A percentile compares a stretch with the other conserved stretches of the same genome.
Conservation (phyloP, 257 asterid species). For the Cinchona pubescens region DNA sequence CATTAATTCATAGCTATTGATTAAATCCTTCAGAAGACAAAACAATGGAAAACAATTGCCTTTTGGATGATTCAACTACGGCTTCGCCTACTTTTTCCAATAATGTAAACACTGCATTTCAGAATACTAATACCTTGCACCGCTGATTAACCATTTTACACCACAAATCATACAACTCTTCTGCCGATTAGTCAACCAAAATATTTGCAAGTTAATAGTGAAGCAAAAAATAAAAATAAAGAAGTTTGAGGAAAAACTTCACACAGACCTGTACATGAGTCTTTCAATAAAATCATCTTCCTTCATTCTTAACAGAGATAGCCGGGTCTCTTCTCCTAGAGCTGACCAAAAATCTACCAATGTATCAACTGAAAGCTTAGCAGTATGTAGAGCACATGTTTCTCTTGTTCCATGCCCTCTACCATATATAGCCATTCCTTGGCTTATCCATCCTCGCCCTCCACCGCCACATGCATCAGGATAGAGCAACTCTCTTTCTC, state of each 20-base stretch:
- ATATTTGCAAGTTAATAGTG: neutral
- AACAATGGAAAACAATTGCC: neutral
- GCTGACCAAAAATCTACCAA: constrained; percentile 99
- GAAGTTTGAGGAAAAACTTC: neutral
- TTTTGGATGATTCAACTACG: neutral
- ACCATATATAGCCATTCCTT: constrained; percentile 76
- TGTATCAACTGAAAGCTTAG: constrained; percentile 91
- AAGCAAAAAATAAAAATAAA: neutral
- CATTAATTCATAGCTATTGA: neutral
- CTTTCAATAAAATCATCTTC: constrained; percentile 97
- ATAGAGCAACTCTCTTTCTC: constrained; percentile 87
- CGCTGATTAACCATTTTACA: neutral
- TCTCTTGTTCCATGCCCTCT: constrained; percentile 93
- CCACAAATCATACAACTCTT: neutral
- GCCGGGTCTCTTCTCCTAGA: constrained; percentile 93
- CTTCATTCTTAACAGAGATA: constrained; percentile 89
- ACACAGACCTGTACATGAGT: constrained; percentile 81
- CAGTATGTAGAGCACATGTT: constrained; percentile 98
- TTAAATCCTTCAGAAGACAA: neutral
- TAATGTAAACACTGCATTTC: neutral
- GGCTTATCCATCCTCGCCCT: constrained; percentile 99
- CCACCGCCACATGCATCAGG: constrained; percentile 99
- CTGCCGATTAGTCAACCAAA: neutral
- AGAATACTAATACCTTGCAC: neutral
- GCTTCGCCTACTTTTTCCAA: neutral